A percentile compares a stretch with the other conserved stretches of the same genome.
Evolutionary conservation across 495 filamentous ascomycete genomes (phyloP).

Genomic region (Symbiotaphrina buchneri): DNA sequence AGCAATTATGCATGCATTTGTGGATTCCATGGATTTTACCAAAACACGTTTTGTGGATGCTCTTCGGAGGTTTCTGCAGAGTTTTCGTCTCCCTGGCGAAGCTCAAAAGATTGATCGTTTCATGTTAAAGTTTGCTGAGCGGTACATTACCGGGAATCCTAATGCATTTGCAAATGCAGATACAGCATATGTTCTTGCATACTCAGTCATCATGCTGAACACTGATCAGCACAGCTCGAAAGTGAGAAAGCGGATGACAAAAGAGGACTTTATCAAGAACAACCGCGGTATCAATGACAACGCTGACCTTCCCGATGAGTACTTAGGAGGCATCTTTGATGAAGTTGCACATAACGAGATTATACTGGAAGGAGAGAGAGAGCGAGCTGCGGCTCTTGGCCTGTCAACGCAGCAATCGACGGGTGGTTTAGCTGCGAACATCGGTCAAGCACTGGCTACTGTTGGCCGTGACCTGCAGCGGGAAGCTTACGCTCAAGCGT

Average conservation of each 20-base stretch:
- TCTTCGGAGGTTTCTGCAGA: slow-evolving; percentile 74
- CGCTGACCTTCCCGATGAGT: slow-evolving; percentile 81
- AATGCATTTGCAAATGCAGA: slow-evolving; percentile 97
- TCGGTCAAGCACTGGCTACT: slow-evolving; percentile 75
- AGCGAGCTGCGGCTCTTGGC: slow-evolving; percentile 57
- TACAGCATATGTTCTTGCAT: slow-evolving; percentile 87
- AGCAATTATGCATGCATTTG: slow-evolving; percentile 95
- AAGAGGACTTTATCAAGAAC: slow-evolving; percentile 96
- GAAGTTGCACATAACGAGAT: slow-evolving; percentile 87
- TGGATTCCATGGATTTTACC: slow-evolving; percentile 87
- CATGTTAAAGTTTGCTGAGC: slow-evolving; percentile 97
- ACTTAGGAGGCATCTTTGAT: slow-evolving; percentile 71
- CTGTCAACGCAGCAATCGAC: slow-evolving; percentile 31
- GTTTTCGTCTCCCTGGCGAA: slow-evolving; percentile 87
- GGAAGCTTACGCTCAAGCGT: slow-evolving; percentile 83
- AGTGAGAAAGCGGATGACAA: slow-evolving; percentile 70
- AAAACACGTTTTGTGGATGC: slow-evolving; percentile 86
- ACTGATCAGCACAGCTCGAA: slow-evolving; percentile 87
- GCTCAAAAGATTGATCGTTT: slow-evolving; percentile 99
- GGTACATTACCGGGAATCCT: slow-evolving; percentile 84
- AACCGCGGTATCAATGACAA: slow-evolving; percentile 97
- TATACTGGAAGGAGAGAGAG: slow-evolving; percentile 77
- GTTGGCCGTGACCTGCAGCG: slow-evolving; percentile 80
- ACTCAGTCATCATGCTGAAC: slow-evolving; percentile 93
- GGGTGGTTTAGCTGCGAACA: slow-evolving; percentile 54